phyloP scores from a whole-genome alignment of 164 flowering plant species.

The Euptelea pleiosperma region DNA sequence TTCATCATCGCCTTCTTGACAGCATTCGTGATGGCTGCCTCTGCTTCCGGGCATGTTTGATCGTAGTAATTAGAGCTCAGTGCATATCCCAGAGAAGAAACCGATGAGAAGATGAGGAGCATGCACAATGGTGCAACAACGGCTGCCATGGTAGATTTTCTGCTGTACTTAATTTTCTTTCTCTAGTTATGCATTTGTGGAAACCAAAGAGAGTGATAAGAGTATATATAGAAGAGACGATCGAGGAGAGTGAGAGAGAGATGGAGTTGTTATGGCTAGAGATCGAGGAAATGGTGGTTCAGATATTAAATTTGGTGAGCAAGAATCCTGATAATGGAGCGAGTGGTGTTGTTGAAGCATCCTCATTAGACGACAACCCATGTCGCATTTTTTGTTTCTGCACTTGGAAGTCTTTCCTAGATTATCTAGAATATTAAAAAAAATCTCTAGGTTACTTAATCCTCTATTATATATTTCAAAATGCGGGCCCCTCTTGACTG shows the following conservation, averaged over 20 bases:
- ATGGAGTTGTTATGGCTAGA: not conserved
- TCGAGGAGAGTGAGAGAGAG: not conserved
- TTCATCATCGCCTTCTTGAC: conserved; percentile 47
- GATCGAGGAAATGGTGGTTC: conserved; percentile 11
- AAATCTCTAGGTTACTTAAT: too few relatives aligned
- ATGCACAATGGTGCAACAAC: conserved; percentile 21
- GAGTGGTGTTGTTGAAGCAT: conserved; percentile 19
- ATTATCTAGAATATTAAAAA: not conserved
- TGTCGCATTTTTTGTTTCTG: conserved; percentile 1
- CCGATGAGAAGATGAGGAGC: conserved; percentile 19
- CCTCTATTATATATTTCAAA: too few relatives aligned
- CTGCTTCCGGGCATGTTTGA: conserved; percentile 63
- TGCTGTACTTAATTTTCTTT: not conserved
- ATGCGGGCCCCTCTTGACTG: too few relatives aligned
- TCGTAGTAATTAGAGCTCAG: conserved; percentile 63
- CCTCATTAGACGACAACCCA: conserved; percentile 2
- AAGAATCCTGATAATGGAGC: conserved; percentile 13
- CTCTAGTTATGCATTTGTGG: not conserved
- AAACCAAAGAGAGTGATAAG: not conserved
- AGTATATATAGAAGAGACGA: conserved; percentile 18
- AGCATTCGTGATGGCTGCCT: conserved; percentile 34
- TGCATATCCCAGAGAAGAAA: conserved; percentile 27
- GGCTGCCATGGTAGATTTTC: conserved; percentile 24
- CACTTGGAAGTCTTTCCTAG: not conserved
- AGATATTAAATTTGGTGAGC: conserved; percentile 19